Evolutionary conservation across 2,329 filamentous ascomycete genomes (phyloP).

Genomic region (Camillea tinctor): DNA sequence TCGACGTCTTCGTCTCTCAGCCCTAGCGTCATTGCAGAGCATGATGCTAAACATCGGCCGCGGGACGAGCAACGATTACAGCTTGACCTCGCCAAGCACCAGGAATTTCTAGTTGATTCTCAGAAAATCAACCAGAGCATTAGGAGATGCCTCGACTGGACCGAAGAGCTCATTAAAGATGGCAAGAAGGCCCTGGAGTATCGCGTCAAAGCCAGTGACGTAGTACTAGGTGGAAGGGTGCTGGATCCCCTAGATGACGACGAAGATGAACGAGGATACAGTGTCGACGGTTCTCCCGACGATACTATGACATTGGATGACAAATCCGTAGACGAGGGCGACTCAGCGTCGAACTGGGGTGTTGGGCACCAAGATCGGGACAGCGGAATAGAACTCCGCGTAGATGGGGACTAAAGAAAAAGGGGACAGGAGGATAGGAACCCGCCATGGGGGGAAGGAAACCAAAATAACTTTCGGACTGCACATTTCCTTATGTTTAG

Average conservation of each 20-base stretch:
- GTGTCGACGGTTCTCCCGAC: conserved; percentile 26
- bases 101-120: conserved; percentile 82
- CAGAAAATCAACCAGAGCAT: conserved; percentile 96
- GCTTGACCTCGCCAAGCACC: conserved; percentile 83
- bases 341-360: conserved; percentile 23
- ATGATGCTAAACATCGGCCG: conserved; percentile 56
- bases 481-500: conserved; percentile 7
- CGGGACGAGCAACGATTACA: conserved; percentile 81
- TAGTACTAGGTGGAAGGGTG: conserved; percentile 78
- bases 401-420: conserved; percentile 35
- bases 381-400: conserved; percentile 50
- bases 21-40: conserved; percentile 39
- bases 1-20: conserved; percentile 39
- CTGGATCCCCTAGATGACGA: conserved; percentile 61
- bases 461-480: conserved; percentile 10
- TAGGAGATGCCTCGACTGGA: conserved; percentile 84
- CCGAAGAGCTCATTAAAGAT: conserved; percentile 85
- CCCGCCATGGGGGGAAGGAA: not conserved
- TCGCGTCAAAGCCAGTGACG: conserved; percentile 72
- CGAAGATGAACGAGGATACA: conserved; percentile 29
- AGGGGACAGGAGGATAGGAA: conserved; percentile 1
- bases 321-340: conserved; percentile 15
- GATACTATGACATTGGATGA: conserved; percentile 22
- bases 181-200: conserved; percentile 86
- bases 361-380: conserved; percentile 47